A percentile compares a stretch with the other conserved stretches of the same genome.
These are phyloP conservation scores for Cryptococcus floricola DNA, from an alignment of 1,284 basidiomycete genomes.

Conservation along the genomic window DNA sequence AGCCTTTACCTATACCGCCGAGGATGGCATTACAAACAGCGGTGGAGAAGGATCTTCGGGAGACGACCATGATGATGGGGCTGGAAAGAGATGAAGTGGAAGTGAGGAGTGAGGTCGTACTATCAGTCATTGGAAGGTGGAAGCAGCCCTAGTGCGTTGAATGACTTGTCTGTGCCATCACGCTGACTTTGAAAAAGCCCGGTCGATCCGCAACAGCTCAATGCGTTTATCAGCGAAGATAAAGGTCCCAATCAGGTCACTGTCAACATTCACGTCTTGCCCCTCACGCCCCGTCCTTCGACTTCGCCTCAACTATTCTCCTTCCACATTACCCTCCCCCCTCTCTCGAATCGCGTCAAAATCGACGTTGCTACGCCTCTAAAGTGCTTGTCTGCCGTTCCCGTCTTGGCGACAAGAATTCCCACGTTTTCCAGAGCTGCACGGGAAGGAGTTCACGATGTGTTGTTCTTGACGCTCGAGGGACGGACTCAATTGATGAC, in stretches of 20 bases:
- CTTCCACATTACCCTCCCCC: constrained; percentile 51
- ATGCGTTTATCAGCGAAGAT: constrained; percentile 38
- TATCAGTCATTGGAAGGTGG: constrained; percentile 39
- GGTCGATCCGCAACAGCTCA: constrained; percentile 49
- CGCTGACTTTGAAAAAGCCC: background rate
- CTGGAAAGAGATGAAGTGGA: constrained; percentile 34
- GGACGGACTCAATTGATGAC: constrained; percentile 58
- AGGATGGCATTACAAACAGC: constrained; percentile 58
- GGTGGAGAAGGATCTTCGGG: constrained; percentile 47
- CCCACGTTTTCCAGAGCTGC: constrained; percentile 58
- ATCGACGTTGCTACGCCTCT: constrained; percentile 17
- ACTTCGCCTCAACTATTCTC: constrained; percentile 55
- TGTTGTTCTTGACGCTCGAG: constrained; percentile 58
- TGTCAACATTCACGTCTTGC: constrained; percentile 53
- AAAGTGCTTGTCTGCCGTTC: constrained; percentile 51
- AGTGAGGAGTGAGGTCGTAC: constrained; percentile 36
- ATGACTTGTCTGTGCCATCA: constrained; percentile 4
- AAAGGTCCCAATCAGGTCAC: constrained; percentile 18
- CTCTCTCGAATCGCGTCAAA: constrained; percentile 45
- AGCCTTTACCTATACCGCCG: background rate
- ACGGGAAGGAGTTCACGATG: constrained; percentile 61
- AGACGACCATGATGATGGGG: constrained; percentile 48
- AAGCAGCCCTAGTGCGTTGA: constrained; percentile 28
- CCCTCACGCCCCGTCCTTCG: constrained; percentile 8
- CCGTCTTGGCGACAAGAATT: constrained; percentile 62